Evolutionary conservation across 306 rosid species (phyloP).

Genomic region (Cicer pinnatifidum): DNA sequence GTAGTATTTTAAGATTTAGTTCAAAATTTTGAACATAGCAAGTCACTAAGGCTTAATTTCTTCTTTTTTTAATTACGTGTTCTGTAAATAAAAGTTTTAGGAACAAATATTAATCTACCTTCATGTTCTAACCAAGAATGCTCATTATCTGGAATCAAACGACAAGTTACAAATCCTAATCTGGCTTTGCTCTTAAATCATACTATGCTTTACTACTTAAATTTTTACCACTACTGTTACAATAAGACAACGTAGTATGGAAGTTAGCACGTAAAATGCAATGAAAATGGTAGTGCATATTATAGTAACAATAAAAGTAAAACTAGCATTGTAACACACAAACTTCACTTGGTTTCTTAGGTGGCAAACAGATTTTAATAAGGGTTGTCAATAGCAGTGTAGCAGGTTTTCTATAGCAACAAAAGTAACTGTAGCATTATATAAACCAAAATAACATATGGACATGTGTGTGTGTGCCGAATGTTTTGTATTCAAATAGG

Average conservation of each 20-base stretch:
- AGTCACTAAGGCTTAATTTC: background rate
- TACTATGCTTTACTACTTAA: background rate
- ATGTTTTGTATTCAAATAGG: background rate
- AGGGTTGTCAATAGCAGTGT: too few relatives aligned
- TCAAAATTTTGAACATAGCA: background rate
- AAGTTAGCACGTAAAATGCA: background rate
- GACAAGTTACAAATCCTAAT: conserved; percentile 26
- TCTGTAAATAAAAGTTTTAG: background rate
- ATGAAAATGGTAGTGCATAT: conserved; percentile 2
- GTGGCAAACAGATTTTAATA: background rate
- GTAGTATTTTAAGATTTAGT: conserved; percentile 10
- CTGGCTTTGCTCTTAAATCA: conserved; percentile 1
- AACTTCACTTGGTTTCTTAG: background rate
- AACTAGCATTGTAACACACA: background rate
- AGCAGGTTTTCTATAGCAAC: too few relatives aligned
- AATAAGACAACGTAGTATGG: background rate
- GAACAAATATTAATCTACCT: background rate
- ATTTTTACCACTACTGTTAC: background rate
- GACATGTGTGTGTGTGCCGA: too few relatives aligned
- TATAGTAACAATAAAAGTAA: too few relatives aligned
- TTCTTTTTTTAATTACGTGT: background rate
- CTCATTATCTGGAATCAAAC: background rate
- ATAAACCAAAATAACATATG: too few relatives aligned
- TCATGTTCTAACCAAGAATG: conserved; percentile 17
- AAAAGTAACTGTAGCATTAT: too few relatives aligned